Conservation (phyloP, 108 stramenopile species). For the Pinguiococcus pyrenoidosus region DNA sequence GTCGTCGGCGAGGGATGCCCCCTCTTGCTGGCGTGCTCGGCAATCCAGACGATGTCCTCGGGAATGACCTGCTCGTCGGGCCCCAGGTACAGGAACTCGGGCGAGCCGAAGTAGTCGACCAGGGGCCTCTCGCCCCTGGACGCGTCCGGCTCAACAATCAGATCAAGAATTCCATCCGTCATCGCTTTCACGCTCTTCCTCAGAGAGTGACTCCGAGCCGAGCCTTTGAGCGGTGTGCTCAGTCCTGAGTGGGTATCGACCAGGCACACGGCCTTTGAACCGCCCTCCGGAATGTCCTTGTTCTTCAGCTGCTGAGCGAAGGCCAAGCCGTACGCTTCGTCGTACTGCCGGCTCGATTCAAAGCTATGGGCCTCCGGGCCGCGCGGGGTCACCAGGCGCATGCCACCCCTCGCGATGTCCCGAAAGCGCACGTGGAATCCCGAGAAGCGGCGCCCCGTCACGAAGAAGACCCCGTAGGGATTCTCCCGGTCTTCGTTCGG, state of each 20-base stretch:
- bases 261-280: constrained; percentile 80
- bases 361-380: constrained; percentile 58
- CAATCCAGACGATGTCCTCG: constrained; percentile 89
- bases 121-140: constrained; percentile 45
- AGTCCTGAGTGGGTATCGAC: too few relatives aligned
- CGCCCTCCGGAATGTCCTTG: constrained; percentile 97
- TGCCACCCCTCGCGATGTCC: constrained; percentile 85
- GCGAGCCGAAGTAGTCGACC: constrained; percentile 73
- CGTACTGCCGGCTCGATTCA: constrained; percentile 80
- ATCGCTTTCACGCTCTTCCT: constrained; percentile 90
- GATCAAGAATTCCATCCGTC: constrained; percentile 79
- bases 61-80: constrained; percentile 96
- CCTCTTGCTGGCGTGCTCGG: constrained; percentile 65
- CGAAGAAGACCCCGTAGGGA: constrained; percentile 84
- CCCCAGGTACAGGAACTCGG: constrained; percentile 86
- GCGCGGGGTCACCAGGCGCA: constrained; percentile 84
- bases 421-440: constrained; percentile 94
- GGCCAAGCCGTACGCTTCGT: constrained; percentile 83
- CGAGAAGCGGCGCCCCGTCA: constrained; percentile 86
- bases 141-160: constrained; percentile 79
- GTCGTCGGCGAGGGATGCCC: constrained; percentile 77
- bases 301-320: constrained; percentile 91
- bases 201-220: constrained; percentile 25
- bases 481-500: constrained; percentile 29
- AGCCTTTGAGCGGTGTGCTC: constrained; percentile 1